Evolutionary conservation across 176 grass and related monocot genomes (phyloP), one percentile per base, ranked within the genome.

Genomic region (Hsuehochloa calcarea): DNA sequence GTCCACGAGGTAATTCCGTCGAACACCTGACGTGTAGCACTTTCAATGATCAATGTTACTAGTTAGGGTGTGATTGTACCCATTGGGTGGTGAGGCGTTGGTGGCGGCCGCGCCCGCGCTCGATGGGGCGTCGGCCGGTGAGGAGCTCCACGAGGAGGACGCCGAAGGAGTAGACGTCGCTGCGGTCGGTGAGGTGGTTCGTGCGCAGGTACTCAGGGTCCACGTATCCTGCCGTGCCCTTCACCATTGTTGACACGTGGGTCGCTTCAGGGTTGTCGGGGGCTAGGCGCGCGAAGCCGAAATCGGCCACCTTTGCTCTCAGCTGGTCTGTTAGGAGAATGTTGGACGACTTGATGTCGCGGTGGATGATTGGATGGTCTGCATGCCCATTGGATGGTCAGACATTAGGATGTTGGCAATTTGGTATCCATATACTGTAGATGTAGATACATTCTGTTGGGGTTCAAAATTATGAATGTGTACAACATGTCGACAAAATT

Each of bases 271-370:
- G 64, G 54, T 98, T 68, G 17, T 89, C 90, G 8, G 80, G 50
- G 23, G 86, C 84, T 80, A 95, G 83, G n/a, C 91, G 83, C 9
- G 93, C 91, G 52, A 95, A 95, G 27, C 96, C 93, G 70, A 98
- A 93, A 43, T 98, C 93, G 10, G 93, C 88, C 39, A 98, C 91
- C 86, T 98, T 98, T 61, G 89, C 96, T 78, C 91, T 90, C 29
- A 95, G 80, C 11, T 89, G 81, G 25, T 90, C 80, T 34, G 93
- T 93, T 43, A 98, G 83, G 29, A 98, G 96, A 77, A 99, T 99
- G 87, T 99, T 99, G 27, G 97, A 96, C 8, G 97, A 99, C 72
- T 99, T 99, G 79, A 99, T 99, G 90, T 99, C 93, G 69, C 97
- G 86, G 90, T 99, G 97, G 87, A 99, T 99, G 86, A 94, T 96